phyloP scores from a whole-genome alignment of 768 basidiomycete genomes.

The Amanita phalloides region DNA sequence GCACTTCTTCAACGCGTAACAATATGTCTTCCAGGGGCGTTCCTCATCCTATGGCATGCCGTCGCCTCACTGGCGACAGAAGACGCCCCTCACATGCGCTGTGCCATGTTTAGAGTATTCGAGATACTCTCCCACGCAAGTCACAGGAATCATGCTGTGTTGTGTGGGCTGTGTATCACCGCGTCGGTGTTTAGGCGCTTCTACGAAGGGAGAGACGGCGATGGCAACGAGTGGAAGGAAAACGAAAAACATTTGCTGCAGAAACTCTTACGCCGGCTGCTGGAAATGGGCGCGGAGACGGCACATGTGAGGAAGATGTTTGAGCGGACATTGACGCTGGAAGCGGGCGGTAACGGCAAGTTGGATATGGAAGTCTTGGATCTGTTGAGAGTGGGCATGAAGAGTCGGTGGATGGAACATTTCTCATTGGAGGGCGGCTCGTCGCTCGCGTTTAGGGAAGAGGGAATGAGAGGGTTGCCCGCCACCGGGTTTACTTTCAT shows the following conservation, averaged over 20 bases:
- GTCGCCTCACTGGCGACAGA: slow-evolving; percentile 23
- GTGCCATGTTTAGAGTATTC: slow-evolving; percentile 46
- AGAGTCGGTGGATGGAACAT: slow-evolving; percentile 71
- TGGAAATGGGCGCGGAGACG: slow-evolving; percentile 68
- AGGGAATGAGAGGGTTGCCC: slow-evolving; percentile 43
- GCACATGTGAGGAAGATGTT: slow-evolving; percentile 56
- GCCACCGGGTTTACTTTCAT: slow-evolving; percentile 62
- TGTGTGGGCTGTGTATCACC: slow-evolving; percentile 50
- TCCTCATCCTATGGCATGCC: slow-evolving; percentile 48
- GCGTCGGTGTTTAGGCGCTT: slow-evolving; percentile 41
- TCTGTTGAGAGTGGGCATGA: slow-evolving; percentile 59
- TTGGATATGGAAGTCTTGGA: slow-evolving; percentile 61
- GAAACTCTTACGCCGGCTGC: slow-evolving; percentile 53
- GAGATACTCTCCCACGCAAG: slow-evolving; percentile 49
- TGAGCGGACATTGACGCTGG: slow-evolving; percentile 36
- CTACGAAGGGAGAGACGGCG: slow-evolving; percentile 14
- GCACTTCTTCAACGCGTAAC: slow-evolving; percentile 26
- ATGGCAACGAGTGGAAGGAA: slow-evolving; percentile 13
- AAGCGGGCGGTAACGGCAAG: slow-evolving; percentile 28
- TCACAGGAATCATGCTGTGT: slow-evolving; percentile 61
- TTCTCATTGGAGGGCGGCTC: slow-evolving; percentile 56
- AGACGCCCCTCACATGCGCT: slow-evolving; percentile 30
- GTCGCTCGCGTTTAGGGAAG: slow-evolving; percentile 36
- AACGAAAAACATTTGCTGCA: slow-evolving; percentile 43
- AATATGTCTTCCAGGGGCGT: slow-evolving; percentile 50